Evolutionary conservation across 2,329 filamentous ascomycete genomes (phyloP).

Genomic region (Ciborinia camelliae): DNA sequence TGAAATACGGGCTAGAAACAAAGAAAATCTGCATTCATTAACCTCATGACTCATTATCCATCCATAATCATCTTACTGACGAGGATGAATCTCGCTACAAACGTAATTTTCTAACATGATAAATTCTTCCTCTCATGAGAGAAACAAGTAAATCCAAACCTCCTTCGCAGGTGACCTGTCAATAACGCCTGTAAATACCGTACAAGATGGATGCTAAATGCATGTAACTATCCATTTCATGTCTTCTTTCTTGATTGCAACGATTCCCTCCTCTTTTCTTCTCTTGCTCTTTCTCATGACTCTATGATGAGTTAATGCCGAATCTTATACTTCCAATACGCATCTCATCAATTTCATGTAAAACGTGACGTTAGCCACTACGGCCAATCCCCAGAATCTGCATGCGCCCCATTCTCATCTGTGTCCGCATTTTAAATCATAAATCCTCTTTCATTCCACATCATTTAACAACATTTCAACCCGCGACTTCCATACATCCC

Average conservation of each 20-base stretch:
- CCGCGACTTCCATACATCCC: background rate
- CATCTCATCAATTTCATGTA: background rate
- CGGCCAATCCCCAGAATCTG: background rate
- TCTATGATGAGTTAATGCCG: background rate
- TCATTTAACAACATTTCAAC: background rate
- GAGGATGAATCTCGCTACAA: background rate
- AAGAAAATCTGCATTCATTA: background rate
- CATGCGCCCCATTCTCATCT: background rate
- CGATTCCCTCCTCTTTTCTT: background rate
- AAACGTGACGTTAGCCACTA: background rate
- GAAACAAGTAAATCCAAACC: background rate
- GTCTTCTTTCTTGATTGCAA: background rate
- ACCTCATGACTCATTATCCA: background rate
- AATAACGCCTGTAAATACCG: background rate
- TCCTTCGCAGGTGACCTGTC: conserved; percentile 5
- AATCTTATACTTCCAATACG: background rate
- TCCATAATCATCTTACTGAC: background rate
- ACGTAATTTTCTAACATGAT: background rate
- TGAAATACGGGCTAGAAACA: background rate
- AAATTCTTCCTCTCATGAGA: background rate
- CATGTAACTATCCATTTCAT: background rate
- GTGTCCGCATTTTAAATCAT: background rate
- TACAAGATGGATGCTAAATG: background rate
- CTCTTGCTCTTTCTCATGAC: background rate
- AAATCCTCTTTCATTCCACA: background rate